phyloP scores from a whole-genome alignment of 2,329 filamentous ascomycete genomes.

The Cercospora janseana region DNA sequence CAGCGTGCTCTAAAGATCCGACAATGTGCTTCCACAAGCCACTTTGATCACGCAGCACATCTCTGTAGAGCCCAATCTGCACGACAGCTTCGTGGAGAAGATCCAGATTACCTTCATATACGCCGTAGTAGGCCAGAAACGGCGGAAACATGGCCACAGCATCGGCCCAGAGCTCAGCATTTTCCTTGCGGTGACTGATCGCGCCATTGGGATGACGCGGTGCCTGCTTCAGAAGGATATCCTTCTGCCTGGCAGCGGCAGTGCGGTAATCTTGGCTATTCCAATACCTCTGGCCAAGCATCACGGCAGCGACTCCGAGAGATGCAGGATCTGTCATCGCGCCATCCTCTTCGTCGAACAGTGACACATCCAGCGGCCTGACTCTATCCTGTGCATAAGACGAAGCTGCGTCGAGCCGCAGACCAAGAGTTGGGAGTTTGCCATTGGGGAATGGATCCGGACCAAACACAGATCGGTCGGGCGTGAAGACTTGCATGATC shows the following conservation, averaged over 20 bases:
- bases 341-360: constrained; percentile 39
- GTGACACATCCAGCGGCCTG: constrained; percentile 36
- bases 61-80: constrained; percentile 46
- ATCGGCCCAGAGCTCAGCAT: constrained; percentile 51
- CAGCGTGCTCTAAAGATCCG: constrained; percentile 37
- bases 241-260: constrained; percentile 44
- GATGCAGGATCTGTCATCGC: constrained; percentile 48
- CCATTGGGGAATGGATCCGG: constrained; percentile 38
- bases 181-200: constrained; percentile 48
- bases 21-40: constrained; percentile 51
- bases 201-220: constrained; percentile 49
- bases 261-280: constrained; percentile 33
- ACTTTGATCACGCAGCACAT: constrained; percentile 37
- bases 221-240: constrained; percentile 42
- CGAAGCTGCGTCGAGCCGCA: constrained; percentile 35
- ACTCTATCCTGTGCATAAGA: constrained; percentile 33
- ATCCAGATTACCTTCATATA: constrained; percentile 39
- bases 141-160: constrained; percentile 53
- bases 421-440: constrained; percentile 28
- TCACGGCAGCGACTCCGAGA: constrained; percentile 46
- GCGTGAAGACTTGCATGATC: constrained; percentile 42
- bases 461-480: constrained; percentile 41
- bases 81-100: constrained; percentile 40
- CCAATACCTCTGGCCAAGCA: constrained; percentile 42
- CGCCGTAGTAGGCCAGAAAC: constrained; percentile 49